A percentile compares a stretch with the other conserved stretches of the same genome.
phyloP scores from a whole-genome alignment of 768 basidiomycete species.

The Mycena alexandri region DNA sequence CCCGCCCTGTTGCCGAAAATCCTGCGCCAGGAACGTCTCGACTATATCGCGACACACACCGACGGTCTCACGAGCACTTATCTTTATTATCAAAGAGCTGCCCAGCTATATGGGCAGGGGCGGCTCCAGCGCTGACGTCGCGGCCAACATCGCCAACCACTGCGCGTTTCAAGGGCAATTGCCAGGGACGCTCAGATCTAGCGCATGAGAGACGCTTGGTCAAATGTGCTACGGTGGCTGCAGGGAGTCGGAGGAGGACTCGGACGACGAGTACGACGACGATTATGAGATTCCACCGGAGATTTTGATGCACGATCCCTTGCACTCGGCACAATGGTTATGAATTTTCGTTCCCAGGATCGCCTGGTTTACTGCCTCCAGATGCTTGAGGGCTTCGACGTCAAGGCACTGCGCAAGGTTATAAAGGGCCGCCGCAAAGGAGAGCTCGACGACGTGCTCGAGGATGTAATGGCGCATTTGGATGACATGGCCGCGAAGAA shows the following conservation, averaged over 20 bases:
- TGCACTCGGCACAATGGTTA: no score
- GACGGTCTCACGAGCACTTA: conserved; percentile 28
- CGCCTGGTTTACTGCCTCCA: conserved; percentile 6
- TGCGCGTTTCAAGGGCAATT: conserved; percentile 22
- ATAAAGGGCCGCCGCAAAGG: conserved; percentile 29
- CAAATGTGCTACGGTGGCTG: conserved; percentile 26
- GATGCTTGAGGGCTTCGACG: conserved; percentile 21
- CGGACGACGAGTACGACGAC: conserved; percentile 30
- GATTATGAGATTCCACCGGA: conserved; percentile 26
- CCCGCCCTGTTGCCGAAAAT: background rate
- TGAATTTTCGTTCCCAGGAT: background rate
- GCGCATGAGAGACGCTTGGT: conserved; percentile 13
- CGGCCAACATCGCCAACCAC: conserved; percentile 21
- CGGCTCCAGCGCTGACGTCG: conserved; percentile 18
- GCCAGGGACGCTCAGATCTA: conserved; percentile 19
- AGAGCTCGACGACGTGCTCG: conserved; percentile 14
- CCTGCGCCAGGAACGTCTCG: conserved; percentile 11
- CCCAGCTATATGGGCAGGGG: conserved; percentile 19
- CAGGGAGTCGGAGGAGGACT: conserved; percentile 20
- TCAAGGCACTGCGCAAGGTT: conserved; percentile 19
- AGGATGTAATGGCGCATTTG: conserved; percentile 17
- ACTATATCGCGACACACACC: conserved; percentile 25
- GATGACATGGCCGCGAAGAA: conserved; percentile 19
- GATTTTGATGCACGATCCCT: background rate
- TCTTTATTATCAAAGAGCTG: conserved; percentile 19